Percentiles rank a stretch among this genome's conserved stretches.
Evolutionary conservation across 768 basidiomycete species (phyloP).

Genomic region (Xerocomellus intermedius): DNA sequence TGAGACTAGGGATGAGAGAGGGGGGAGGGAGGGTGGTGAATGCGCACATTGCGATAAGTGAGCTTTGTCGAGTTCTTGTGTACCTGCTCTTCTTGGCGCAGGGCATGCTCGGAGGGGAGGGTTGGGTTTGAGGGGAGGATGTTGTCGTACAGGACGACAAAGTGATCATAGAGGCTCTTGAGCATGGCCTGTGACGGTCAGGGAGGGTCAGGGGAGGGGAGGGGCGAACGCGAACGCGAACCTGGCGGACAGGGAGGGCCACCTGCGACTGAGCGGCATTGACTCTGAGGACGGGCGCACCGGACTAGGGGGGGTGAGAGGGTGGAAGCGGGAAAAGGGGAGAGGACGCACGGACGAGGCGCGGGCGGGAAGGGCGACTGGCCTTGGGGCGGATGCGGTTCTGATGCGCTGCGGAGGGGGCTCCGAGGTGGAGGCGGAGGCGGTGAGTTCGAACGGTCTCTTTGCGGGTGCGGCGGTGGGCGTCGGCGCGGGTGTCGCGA

Average conservation of each 20-base stretch:
- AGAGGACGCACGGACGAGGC: slow-evolving; percentile 29
- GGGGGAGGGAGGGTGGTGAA: neutral
- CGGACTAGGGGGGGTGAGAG: slow-evolving; percentile 39
- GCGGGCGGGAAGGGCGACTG: slow-evolving; percentile 43
- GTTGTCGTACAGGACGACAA: slow-evolving; percentile 59
- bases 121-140: slow-evolving; percentile 54
- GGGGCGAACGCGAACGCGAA: slow-evolving; percentile 27
- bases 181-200: slow-evolving; percentile 58
- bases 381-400: slow-evolving; percentile 42
- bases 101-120: slow-evolving; percentile 74
- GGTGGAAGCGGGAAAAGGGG: neutral
- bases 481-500: slow-evolving; percentile 6
- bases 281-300: slow-evolving; percentile 62
- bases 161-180: slow-evolving; percentile 72
- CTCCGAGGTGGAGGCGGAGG: slow-evolving; percentile 34
- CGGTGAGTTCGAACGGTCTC: slow-evolving; percentile 37
- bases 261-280: slow-evolving; percentile 71
- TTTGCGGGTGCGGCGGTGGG: slow-evolving; percentile 47
- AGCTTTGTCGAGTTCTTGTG: slow-evolving; percentile 71
- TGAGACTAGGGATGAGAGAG: slow-evolving; percentile 24
- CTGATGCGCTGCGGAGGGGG: slow-evolving; percentile 68
- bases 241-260: slow-evolving; percentile 73
- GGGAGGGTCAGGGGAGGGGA: neutral
- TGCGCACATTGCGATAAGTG: slow-evolving; percentile 78
- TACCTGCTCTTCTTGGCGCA: slow-evolving; percentile 78